Conservation (phyloP, 257 asterid species). For the Solanum dulcamara region DNA sequence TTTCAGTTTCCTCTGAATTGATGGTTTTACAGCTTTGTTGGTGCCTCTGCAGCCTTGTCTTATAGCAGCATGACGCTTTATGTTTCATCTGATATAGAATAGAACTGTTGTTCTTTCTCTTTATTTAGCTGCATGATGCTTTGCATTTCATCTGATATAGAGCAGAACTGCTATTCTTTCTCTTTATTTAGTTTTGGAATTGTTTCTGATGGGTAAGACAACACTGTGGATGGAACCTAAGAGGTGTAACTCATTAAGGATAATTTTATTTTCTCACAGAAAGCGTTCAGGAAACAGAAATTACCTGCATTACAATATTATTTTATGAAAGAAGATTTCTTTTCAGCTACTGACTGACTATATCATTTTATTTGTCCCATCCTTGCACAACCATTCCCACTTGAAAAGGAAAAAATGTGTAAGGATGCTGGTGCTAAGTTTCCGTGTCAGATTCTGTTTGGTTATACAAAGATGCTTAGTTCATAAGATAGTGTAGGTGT, state of each 20-base stretch:
- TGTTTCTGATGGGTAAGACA: background rate
- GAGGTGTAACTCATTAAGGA: background rate
- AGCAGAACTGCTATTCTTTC: background rate
- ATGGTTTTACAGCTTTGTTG: background rate
- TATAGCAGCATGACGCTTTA: background rate
- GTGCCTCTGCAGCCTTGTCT: background rate
- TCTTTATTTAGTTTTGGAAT: background rate
- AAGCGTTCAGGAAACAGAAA: background rate
- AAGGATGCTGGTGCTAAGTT: background rate
- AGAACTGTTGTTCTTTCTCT: background rate
- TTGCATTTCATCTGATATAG: background rate
- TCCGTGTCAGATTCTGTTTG: background rate
- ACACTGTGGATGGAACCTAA: background rate
- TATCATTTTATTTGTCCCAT: background rate
- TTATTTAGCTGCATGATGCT: background rate
- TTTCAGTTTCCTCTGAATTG: background rate
- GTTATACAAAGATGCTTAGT: background rate
- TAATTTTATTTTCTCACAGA: background rate
- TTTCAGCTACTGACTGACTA: background rate
- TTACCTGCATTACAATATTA: background rate
- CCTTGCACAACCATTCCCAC: background rate
- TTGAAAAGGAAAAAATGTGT: background rate
- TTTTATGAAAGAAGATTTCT: background rate
- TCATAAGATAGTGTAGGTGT: background rate
- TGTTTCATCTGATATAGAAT: background rate